Evolutionary conservation across 148 eudicot genomes (phyloP).

Genomic region (Tetragonia tetragonoides): DNA sequence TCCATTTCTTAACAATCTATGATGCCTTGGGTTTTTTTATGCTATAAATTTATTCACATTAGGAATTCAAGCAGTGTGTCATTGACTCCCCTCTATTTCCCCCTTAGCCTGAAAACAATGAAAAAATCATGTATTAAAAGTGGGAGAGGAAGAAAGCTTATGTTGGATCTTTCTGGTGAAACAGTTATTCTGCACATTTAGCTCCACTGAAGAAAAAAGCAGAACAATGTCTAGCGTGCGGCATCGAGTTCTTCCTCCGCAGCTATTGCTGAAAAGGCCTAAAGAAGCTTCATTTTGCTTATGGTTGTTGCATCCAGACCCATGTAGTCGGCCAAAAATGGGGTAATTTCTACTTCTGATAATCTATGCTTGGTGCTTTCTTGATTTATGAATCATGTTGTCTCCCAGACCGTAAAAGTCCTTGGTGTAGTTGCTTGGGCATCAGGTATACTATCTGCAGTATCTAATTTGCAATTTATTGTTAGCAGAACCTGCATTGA

Average conservation of each 20-base stretch:
- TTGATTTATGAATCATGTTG: background rate
- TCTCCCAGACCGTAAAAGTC: background rate
- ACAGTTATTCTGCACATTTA: constrained; percentile 85
- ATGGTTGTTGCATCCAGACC: constrained; percentile 95
- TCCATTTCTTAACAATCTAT: constrained; percentile 12
- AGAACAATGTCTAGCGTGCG: constrained; percentile 82
- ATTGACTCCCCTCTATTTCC: background rate
- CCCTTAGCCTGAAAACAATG: background rate
- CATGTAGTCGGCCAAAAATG: constrained; percentile 77
- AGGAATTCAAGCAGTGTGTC: background rate
- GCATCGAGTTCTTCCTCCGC: constrained; percentile 96
- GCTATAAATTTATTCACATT: constrained; percentile 4
- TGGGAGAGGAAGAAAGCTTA: constrained; percentile 16
- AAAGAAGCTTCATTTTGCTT: constrained; percentile 98
- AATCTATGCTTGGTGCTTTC: background rate
- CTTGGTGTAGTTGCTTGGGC: background rate
- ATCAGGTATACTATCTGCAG: background rate
- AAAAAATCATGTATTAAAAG: background rate
- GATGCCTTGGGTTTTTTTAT: constrained; percentile 17
- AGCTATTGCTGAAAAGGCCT: constrained; percentile 84
- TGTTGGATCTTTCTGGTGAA: constrained; percentile 15
- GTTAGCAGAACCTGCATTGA: background rate
- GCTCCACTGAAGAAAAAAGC: constrained; percentile 79
- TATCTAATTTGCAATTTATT: background rate
- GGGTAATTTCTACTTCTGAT: constrained; percentile 38